Evolutionary conservation across 2,329 filamentous ascomycete genomes (phyloP), one percentile per base, ranked within the genome.

Genomic region (Neonectria hederae): DNA sequence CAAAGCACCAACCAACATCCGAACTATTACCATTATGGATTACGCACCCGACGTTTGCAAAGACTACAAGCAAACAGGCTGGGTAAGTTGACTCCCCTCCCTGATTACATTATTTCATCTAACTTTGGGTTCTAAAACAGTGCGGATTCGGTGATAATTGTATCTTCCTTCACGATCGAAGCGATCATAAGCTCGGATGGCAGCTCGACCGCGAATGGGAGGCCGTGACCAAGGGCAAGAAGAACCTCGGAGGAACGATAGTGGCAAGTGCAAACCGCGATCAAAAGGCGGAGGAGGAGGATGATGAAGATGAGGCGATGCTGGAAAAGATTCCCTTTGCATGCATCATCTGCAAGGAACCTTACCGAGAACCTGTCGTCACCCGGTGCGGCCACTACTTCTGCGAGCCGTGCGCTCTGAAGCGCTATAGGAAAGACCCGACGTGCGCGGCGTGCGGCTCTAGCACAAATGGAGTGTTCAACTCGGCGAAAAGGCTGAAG

Each of bases 341-440:
- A 1, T 97, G 94, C 78, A 88, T 97, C 68, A 93, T 97, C 66
- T 97, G 94, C 83, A 89, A 90, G 72, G 86, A 89, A 40, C 79
- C 89, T 1, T 97, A 97, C 79, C 91, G 89, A 72, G 85, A 87
- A 62, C 95, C 96, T 0, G 87, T 98, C 13, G 83, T 95, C 24
- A 98, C 96, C 13, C 91, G 93, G 69, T 99, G 96, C 71, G 92
- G 93, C 0, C 96, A 99, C 78, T 98, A 98, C 78, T 98, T 98
- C 76, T 99, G 96, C 76, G 92, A 97, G 78, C 84, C 86, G 1
- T 99, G 96, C 78, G 96, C 96, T 26, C 82, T 98, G 72, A 89
- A 92, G 76, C 83, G 94, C 69, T 98, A 97, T 76, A 86, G 92
- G 67, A 96, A 93, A 76, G 93, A 94, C 72, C 94, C 94, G 4